A percentile compares a stretch with the other conserved stretches of the same genome.
Evolutionary conservation across 176 grass and related monocot species (phyloP).

Genomic region (Tillandsia fasciculata): DNA sequence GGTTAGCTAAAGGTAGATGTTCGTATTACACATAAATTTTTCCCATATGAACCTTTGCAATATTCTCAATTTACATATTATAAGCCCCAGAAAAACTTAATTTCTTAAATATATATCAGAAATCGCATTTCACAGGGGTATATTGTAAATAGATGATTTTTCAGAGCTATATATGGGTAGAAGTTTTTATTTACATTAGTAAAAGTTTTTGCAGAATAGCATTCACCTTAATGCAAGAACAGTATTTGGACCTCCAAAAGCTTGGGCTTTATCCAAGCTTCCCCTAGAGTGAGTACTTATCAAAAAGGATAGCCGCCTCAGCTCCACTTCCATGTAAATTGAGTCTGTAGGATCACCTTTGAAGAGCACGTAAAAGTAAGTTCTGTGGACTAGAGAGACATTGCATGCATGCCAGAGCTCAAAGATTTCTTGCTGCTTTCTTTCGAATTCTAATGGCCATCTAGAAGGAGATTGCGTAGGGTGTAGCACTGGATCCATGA

Average conservation of each 20-base stretch:
- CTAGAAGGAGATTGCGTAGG: slow-evolving; percentile 50
- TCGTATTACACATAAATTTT: not conserved
- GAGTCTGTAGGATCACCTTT: slow-evolving; percentile 87
- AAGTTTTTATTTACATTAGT: not conserved
- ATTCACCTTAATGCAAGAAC: slow-evolving; percentile 51
- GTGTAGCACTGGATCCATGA: slow-evolving; percentile 37
- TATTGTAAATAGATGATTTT: too few relatives aligned
- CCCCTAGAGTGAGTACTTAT: slow-evolving; percentile 43
- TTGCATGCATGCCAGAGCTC: slow-evolving; percentile 81
- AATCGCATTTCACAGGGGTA: too few relatives aligned
- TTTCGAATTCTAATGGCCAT: slow-evolving; percentile 78
- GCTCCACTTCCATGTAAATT: slow-evolving; percentile 98
- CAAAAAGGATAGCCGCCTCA: slow-evolving; percentile 66
- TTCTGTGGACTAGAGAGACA: slow-evolving; percentile 77
- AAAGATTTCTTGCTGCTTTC: slow-evolving; percentile 81
- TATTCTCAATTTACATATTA: too few relatives aligned
- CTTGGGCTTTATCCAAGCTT: slow-evolving; percentile 31
- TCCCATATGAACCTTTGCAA: not conserved
- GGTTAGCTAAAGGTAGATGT: not conserved
- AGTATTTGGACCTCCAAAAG: slow-evolving; percentile 24
- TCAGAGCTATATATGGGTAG: not conserved
- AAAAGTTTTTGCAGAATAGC: slow-evolving; percentile 1
- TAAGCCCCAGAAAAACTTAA: too few relatives aligned
- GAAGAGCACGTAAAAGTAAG: slow-evolving; percentile 89
- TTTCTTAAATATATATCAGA: too few relatives aligned